Conservation (phyloP, 163 green algal species). For the Scenedesmus sp. region DNA sequence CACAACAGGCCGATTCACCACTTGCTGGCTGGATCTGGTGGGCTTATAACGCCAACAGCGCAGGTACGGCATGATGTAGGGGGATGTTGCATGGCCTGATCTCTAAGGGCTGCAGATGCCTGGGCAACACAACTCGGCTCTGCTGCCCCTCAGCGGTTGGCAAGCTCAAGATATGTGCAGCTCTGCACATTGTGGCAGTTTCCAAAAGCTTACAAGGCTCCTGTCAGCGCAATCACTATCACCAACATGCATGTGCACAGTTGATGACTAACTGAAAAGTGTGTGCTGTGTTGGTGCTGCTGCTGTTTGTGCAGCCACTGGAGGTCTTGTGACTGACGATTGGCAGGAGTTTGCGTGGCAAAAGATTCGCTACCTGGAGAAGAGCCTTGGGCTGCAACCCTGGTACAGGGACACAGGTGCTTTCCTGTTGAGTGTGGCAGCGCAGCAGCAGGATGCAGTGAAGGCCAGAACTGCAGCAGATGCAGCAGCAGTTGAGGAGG, state of each 20-base stretch:
- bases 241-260: too few species aligned
- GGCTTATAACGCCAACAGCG: constrained; percentile 37
- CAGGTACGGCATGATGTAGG: background rate
- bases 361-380: constrained; percentile 18
- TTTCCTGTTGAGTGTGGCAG: background rate
- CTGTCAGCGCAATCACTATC: background rate
- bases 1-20: background rate
- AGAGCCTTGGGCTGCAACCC: constrained; percentile 31
- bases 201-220: too few species aligned
- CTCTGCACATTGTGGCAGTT: too few species aligned
- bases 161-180: background rate
- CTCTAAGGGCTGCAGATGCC: background rate
- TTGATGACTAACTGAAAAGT: too few species aligned
- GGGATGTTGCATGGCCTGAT: background rate
- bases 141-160: background rate
- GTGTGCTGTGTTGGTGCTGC: background rate
- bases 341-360: constrained; percentile 17
- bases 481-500: background rate
- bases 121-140: background rate
- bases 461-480: background rate
- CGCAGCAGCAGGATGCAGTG: constrained; percentile 33
- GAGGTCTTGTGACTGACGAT: constrained; percentile 12
- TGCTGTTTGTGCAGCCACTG: constrained; percentile 35
- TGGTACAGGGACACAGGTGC: constrained; percentile 37
- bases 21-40: constrained; percentile 46